Base-by-base conservation (phyloP, 129 eudicot genomes). In the Lonicera japonica region DNA sequence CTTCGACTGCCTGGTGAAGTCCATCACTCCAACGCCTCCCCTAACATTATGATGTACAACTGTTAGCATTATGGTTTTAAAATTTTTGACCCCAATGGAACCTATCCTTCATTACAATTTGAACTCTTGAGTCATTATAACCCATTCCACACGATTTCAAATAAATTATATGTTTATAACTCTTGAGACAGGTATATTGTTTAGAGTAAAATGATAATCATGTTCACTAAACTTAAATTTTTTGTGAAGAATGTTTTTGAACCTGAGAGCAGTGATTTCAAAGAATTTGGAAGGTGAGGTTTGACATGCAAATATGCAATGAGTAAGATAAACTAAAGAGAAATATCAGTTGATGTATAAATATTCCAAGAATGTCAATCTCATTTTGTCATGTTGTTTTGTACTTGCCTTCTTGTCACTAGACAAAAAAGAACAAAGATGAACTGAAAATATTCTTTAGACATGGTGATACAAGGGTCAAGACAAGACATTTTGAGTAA, bases 21-120 rank as follows among this genome's bases (percentile, higher is more conserved):
- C 99, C 99, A 72, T 94, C 99, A 72, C 99, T 88, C 99, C 99
- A 94, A 46, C 99, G 95, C 74, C 99, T 83, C 68, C 99, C 99
- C 99, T 94, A 54, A 56, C 63, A 70, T 66, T 1, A 57, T 61
- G 73, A 52, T 17, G 36, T 71, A 64, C 51, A 46, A 21, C 41
- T 72, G 34, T 65, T 16, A 14, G 8, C 36, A 22, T 64, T 60
- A 63, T 50, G 64, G 58, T 29, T 60, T 29, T 10, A 12, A 19
- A 54, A 12, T 20, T 12, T n/a, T 0, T 63, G 57, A 63, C 29
- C 14, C 45, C 29, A 25, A 25, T 36, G 19, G 15, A 25, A n/a
- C 46, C 46, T 21, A 14, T 58, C 50, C 20, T 24, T 15, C 17
- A 47, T 46, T 18, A 58, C 48, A 46, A 23, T 19, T 59, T 9